These are phyloP conservation scores for Lolium perenne DNA, from an alignment of 176 grass and related monocot genomes.

Conservation along the genomic window DNA sequence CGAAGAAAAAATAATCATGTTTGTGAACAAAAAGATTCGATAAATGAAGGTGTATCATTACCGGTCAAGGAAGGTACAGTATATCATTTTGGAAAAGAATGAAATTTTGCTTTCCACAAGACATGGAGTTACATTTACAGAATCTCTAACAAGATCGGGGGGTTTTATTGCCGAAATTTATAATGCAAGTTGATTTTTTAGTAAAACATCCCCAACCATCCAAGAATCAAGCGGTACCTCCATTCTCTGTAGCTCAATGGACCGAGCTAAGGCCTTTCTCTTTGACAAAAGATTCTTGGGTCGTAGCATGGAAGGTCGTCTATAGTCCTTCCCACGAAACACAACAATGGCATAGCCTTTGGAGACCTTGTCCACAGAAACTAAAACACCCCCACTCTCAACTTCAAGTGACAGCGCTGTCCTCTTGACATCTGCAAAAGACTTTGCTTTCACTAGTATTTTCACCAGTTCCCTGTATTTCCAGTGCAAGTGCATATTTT, in stretches of 20 bases:
- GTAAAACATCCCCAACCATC: background rate
- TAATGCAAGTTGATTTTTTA: background rate
- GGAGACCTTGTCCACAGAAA: constrained; percentile 93
- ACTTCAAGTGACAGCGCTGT: constrained; percentile 85
- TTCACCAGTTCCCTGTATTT: constrained; percentile 96
- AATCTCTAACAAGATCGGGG: background rate
- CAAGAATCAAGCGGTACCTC: constrained; percentile 57
- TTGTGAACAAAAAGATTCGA: constrained; percentile 27
- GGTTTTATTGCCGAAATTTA: background rate
- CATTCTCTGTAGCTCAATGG: constrained; percentile 85
- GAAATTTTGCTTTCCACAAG: background rate
- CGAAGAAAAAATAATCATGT: background rate
- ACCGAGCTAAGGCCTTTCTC: constrained; percentile 86
- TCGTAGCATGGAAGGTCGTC: constrained; percentile 61
- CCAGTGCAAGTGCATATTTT: constrained; percentile 99
- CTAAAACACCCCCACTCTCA: constrained; percentile 84
- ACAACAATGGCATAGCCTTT: constrained; percentile 90
- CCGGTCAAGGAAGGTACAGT: background rate
- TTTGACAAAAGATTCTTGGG: constrained; percentile 85
- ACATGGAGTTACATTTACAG: background rate
- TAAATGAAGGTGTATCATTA: background rate
- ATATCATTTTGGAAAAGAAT: background rate
- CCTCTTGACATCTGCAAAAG: constrained; percentile 70
- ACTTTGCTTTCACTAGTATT: constrained; percentile 77
- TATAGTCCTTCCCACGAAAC: constrained; percentile 79